Percentiles rank a stretch among this genome's conserved stretches.
These are phyloP conservation scores for Pelargonium nanum DNA, from an alignment of 345 rosid species.

Conservation along the genomic window DNA sequence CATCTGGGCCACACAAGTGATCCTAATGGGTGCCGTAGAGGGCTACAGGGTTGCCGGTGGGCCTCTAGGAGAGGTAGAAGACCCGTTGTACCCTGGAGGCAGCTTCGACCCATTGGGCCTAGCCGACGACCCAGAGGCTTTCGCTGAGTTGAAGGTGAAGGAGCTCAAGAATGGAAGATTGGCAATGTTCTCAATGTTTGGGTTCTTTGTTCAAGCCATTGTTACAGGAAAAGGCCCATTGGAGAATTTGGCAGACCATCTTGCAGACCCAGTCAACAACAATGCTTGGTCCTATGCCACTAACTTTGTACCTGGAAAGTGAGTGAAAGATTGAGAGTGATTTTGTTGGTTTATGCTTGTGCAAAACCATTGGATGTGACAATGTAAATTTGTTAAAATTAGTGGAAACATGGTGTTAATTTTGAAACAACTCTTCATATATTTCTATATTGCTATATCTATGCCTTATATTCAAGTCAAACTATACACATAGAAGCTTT, in stretches of 20 bases:
- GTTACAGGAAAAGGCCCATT: constrained; percentile 77
- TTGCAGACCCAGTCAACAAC: constrained; percentile 81
- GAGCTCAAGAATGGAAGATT: constrained; percentile 75
- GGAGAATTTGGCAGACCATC: constrained; percentile 75
- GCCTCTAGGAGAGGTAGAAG: constrained; percentile 58
- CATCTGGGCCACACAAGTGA: constrained; percentile 62
- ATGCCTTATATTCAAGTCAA: too few species aligned
- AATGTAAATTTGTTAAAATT: background rate
- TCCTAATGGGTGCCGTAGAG: constrained; percentile 69
- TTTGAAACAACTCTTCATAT: background rate
- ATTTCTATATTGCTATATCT: too few species aligned
- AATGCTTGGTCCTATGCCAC: constrained; percentile 86
- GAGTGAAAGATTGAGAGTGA: constrained; percentile 9
- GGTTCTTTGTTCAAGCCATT: constrained; percentile 78
- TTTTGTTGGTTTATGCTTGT: constrained; percentile 15
- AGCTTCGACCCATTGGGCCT: constrained; percentile 80
- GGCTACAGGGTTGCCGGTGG: constrained; percentile 68
- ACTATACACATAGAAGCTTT: too few species aligned
- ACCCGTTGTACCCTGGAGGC: constrained; percentile 69
- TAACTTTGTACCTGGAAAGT: constrained; percentile 85
- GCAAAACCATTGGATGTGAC: constrained; percentile 5
- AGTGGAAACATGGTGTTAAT: background rate
- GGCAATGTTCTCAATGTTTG: constrained; percentile 87
- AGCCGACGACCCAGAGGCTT: constrained; percentile 79
- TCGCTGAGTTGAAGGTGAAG: constrained; percentile 74